Conservation (phyloP, 1,284 basidiomycete genomes). For the Butyriboletus appendiculatus region DNA sequence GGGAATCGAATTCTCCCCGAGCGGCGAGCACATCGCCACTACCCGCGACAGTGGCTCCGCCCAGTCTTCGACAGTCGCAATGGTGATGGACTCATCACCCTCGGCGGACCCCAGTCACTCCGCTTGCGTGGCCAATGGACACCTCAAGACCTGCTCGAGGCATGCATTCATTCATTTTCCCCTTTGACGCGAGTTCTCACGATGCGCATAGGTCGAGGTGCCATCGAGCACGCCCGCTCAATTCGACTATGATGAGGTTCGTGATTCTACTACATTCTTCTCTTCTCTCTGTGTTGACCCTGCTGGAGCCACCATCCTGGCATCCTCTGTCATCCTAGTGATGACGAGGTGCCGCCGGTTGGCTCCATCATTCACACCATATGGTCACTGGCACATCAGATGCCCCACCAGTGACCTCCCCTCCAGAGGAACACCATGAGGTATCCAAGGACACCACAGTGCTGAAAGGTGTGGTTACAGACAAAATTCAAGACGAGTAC, state of each 20-base stretch:
- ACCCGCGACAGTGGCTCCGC: no score
- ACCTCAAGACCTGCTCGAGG: not conserved
- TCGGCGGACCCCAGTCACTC: no score
- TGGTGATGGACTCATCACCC: no score
- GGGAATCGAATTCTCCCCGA: no score
- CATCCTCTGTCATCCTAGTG: not conserved
- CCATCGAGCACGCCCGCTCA: not conserved
- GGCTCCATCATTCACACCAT: no score
- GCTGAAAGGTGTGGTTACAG: not conserved
- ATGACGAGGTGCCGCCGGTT: not conserved
- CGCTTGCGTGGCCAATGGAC: no score
- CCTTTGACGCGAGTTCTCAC: not conserved
- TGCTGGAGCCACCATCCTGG: not conserved
- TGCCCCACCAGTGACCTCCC: not conserved
- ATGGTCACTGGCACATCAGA: not conserved
- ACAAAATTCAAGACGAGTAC: not conserved
- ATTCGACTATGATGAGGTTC: not conserved
- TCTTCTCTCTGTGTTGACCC: not conserved
- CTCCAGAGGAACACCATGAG: not conserved
- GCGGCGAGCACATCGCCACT: no score
- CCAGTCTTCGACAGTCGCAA: no score
- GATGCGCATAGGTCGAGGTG: not conserved
- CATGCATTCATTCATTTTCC: not conserved
- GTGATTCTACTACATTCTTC: not conserved
- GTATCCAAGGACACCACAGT: no score